Conservation (phyloP, 345 rosid genomes). For the Passiflora organensis region DNA sequence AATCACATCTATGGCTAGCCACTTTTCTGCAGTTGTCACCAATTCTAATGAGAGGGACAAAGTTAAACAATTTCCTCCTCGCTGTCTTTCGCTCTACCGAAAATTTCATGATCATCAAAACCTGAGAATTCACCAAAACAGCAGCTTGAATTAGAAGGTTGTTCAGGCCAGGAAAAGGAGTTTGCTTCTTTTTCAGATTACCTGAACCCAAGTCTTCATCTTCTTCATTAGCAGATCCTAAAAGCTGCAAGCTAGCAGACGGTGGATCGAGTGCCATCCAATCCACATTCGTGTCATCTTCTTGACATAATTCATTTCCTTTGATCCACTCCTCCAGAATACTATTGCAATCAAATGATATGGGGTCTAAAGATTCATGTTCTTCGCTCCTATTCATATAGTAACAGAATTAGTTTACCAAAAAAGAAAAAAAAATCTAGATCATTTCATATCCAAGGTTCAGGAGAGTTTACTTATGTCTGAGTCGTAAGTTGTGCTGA, state of each 20-base stretch:
- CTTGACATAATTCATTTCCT: conserved; percentile 14
- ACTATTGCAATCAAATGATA: conserved; percentile 14
- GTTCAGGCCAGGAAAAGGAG: neutral
- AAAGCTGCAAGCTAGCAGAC: neutral
- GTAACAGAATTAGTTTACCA: conserved; percentile 5
- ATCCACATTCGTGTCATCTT: conserved; percentile 8
- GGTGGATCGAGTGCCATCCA: conserved; percentile 19
- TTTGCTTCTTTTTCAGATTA: neutral
- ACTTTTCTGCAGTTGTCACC: conserved; percentile 1
- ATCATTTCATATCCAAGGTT: neutral
- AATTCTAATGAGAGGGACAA: neutral
- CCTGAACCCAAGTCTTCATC: conserved; percentile 21
- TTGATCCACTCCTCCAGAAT: conserved; percentile 21
- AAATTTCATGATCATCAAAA: conserved; percentile 26
- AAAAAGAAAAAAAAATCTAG: neutral
- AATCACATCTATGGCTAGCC: too few relatives aligned
- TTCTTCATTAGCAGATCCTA: conserved; percentile 6
- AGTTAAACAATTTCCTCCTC: conserved; percentile 30
- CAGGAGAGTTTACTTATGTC: conserved; percentile 42
- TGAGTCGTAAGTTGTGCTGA: conserved; percentile 71
- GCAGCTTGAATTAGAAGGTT: conserved; percentile 1
- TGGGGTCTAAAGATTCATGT: conserved; percentile 11
- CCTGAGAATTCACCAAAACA: conserved; percentile 9
- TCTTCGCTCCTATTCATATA: conserved; percentile 12
- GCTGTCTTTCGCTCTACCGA: conserved; percentile 25